Percentiles rank a stretch among this genome's conserved stretches.
phyloP scores from a whole-genome alignment of 257 asterid genomes.

The Solanum bulbocastanum region DNA sequence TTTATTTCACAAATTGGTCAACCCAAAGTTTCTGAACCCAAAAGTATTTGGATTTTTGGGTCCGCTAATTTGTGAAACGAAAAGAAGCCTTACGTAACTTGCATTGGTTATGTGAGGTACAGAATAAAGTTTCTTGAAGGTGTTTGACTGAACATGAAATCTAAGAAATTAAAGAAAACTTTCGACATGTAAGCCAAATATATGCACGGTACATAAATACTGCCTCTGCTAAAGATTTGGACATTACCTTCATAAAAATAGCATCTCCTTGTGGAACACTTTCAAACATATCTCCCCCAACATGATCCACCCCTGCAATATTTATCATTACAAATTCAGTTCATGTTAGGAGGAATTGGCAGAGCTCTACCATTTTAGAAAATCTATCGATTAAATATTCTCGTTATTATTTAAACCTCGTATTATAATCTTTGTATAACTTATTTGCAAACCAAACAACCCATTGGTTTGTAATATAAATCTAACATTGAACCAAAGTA shows the following conservation, averaged over 20 bases:
- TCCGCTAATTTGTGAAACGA: neutral
- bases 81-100: neutral
- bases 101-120: neutral
- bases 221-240: neutral
- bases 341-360: neutral
- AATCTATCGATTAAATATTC: neutral
- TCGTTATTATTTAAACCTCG: neutral
- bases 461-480: neutral
- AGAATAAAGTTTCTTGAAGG: neutral
- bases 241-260: conserved; percentile 6
- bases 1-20: neutral
- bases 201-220: neutral
- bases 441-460: neutral
- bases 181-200: neutral
- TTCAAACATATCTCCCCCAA: conserved; percentile 44
- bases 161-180: neutral
- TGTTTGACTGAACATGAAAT: neutral
- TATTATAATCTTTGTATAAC: neutral
- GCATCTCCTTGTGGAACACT: conserved; percentile 41
- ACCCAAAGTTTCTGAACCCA: neutral
- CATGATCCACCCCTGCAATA: conserved; percentile 33
- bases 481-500: neutral
- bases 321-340: neutral
- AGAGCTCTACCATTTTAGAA: neutral
- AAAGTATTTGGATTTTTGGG: neutral